Conservation (phyloP, 495 filamentous ascomycete species). For the Penicillium fimorum region DNA sequence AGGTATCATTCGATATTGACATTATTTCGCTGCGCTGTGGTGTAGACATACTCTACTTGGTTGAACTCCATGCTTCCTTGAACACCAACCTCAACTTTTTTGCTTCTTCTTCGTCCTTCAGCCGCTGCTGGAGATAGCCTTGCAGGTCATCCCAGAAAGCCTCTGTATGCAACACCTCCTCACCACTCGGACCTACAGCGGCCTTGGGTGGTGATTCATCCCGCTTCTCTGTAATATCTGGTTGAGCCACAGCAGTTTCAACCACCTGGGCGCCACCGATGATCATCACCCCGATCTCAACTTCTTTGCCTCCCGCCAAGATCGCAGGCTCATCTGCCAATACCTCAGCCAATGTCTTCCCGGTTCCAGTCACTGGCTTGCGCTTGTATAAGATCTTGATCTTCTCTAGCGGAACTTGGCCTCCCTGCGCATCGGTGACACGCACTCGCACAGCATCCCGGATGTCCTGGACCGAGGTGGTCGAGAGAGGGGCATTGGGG, state of each 20-base stretch:
- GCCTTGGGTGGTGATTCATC: constrained; percentile 39
- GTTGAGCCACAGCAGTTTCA: constrained; percentile 26
- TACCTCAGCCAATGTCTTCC: constrained; percentile 53
- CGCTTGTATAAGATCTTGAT: constrained; percentile 79
- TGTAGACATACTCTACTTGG: neutral
- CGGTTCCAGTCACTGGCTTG: constrained; percentile 70
- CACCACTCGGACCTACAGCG: constrained; percentile 56
- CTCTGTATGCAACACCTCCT: constrained; percentile 60
- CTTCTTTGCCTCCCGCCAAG: constrained; percentile 40
- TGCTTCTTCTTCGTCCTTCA: constrained; percentile 69
- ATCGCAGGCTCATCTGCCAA: constrained; percentile 42
- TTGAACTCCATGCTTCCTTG: constrained; percentile 61
- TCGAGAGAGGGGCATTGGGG: constrained; percentile 52
- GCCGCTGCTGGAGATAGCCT: constrained; percentile 72
- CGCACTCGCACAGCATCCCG: constrained; percentile 60
- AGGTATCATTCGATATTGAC: constrained; percentile 5
- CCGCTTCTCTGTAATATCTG: constrained; percentile 31
- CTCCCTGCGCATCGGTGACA: constrained; percentile 35
- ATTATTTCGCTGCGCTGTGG: neutral
- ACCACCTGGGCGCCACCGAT: constrained; percentile 58
- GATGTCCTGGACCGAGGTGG: constrained; percentile 70
- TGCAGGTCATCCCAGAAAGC: constrained; percentile 88
- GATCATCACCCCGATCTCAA: constrained; percentile 84
- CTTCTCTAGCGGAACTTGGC: constrained; percentile 55
- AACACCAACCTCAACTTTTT: constrained; percentile 65